These are phyloP conservation scores for Clavariopsis aquatica DNA, from an alignment of 495 filamentous ascomycete species.

Conservation along the genomic window DNA sequence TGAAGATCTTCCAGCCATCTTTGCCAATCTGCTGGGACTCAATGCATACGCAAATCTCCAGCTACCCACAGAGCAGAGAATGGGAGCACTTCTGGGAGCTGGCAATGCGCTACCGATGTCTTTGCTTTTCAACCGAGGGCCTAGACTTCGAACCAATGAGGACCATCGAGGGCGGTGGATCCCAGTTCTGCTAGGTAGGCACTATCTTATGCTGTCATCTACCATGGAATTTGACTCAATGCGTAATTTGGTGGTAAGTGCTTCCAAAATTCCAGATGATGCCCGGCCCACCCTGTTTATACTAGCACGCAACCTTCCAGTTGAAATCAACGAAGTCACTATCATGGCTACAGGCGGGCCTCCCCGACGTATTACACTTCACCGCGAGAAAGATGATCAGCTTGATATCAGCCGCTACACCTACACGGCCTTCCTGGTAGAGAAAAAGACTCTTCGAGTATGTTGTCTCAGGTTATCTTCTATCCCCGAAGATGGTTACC, in stretches of 20 bases:
- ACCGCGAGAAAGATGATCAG: not conserved
- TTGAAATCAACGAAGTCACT: not conserved
- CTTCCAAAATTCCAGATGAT: not conserved
- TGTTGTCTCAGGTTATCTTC: not conserved
- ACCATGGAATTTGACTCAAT: not conserved
- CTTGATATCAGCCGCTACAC: not conserved
- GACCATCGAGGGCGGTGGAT: slow-evolving; percentile 8
- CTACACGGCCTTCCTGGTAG: not conserved
- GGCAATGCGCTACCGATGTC: slow-evolving; percentile 3
- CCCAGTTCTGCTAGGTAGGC: not conserved
- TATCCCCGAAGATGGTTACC: not conserved
- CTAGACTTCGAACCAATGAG: not conserved
- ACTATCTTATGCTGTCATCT: not conserved
- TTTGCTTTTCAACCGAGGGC: slow-evolving; percentile 10
- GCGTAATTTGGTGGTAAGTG: not conserved
- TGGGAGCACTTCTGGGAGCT: not conserved
- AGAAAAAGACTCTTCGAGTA: not conserved
- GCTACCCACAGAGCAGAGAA: slow-evolving; percentile 1
- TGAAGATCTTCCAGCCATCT: slow-evolving; percentile 15
- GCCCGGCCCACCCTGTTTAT: not conserved
- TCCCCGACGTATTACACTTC: not conserved
- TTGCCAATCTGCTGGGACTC: slow-evolving; percentile 12
- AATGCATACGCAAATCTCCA: not conserved
- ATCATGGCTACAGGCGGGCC: not conserved
- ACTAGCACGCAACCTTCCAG: not conserved